These are phyloP conservation scores for Cystobasidium ongulense DNA, from an alignment of 768 basidiomycete genomes.

Conservation along the genomic window DNA sequence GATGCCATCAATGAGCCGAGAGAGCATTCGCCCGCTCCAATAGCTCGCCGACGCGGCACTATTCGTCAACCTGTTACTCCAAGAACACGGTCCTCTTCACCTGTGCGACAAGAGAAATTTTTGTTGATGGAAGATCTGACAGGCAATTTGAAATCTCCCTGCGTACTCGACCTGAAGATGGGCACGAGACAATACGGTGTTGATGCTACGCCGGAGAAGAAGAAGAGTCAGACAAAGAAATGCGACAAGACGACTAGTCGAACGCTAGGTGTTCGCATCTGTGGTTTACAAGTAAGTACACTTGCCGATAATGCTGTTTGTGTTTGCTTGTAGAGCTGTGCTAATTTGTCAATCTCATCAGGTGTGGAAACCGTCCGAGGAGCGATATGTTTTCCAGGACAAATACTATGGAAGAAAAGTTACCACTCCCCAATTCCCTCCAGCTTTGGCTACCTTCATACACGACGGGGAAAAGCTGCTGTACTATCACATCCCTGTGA, in stretches of 20 bases:
- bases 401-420: conserved; percentile 93
- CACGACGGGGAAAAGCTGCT: conserved; percentile 73
- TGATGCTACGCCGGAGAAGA: conserved; percentile 82
- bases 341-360: conserved; percentile 43
- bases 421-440: conserved; percentile 71
- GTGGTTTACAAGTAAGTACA: conserved; percentile 89
- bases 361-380: conserved; percentile 84
- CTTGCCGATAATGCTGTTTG: background rate
- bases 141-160: conserved; percentile 78
- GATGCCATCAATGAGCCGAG: background rate
- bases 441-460: conserved; percentile 72
- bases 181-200: conserved; percentile 98
- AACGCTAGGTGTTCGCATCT: conserved; percentile 80
- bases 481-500: conserved; percentile 80
- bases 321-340: background rate
- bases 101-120: conserved; percentile 86
- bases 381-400: conserved; percentile 83
- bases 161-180: conserved; percentile 98
- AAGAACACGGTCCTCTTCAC: conserved; percentile 8
- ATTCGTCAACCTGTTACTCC: background rate
- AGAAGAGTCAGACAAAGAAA: conserved; percentile 97
- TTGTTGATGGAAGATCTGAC: conserved; percentile 99
- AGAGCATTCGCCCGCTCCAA: background rate
- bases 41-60: background rate
- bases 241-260: conserved; percentile 92